Base-by-base conservation (phyloP, 495 filamentous ascomycete genomes). In the Neurospora sp. region DNA sequence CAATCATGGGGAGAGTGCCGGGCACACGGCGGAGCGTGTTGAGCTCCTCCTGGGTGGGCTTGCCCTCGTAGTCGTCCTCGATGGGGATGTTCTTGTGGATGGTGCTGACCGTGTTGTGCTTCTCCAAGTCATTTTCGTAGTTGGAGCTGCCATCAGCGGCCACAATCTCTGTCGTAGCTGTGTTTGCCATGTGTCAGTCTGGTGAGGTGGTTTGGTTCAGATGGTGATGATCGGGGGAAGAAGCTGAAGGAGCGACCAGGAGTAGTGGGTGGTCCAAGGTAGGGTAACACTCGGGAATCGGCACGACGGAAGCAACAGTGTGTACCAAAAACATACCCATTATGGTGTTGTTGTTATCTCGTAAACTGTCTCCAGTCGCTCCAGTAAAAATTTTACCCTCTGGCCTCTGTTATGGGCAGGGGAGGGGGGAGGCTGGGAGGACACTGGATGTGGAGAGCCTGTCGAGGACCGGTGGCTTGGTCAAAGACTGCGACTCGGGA, bases 11-110 rank as follows among this genome's bases (percentile, higher is more conserved):
- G 9, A 89, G 73, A 3, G 69, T 82, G 68, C 84, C 89, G 14
- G 89, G 82, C 18, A 90, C 84, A 74, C 87, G 86, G 69, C 89
- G 88, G 10, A 91, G 80, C 8, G 85, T 86, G 12, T 75, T 73
- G 35, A 81, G 75, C 68, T 92, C 88, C 70, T 89, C 86, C 31
- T 86, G 83, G n/a, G 88, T 89, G 2, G 89, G 89, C 70, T 82
- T 82, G 39, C 84, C 82, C 69, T 83, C 82, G 47, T 85, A 85
- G 45, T 84, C 79, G 2, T 75, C 78, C 20, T 81, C 80, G 77
- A 82, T 81, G 69, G 78, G 45, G 27, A 73, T 71, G 10, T 80
- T 77, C 75, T 83, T 75, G 22, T 74, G 76, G 9, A 12, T 2
- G 69, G 75, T 70, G 70, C 71, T 68, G 6, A 69, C 65, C 31